phyloP scores from a whole-genome alignment of 805 yeast genomes.

The Starmera caribaea region DNA sequence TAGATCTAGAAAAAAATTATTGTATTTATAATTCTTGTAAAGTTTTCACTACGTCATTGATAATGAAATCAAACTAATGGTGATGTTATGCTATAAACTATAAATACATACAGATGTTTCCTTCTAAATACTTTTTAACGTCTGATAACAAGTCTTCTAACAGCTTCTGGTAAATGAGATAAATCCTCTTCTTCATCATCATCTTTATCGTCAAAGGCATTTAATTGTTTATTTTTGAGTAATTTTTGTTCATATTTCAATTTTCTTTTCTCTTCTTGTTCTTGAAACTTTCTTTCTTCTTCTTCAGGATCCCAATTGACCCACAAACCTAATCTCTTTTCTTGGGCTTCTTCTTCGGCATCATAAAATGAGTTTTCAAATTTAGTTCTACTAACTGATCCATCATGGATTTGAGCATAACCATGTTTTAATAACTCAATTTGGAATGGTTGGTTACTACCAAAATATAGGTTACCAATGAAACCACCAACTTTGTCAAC shows the following conservation, averaged over 20 bases:
- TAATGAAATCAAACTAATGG: too few relatives aligned
- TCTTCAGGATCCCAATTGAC: slow-evolving; percentile 38
- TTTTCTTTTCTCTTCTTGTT: slow-evolving; percentile 16
- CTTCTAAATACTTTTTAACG: background rate
- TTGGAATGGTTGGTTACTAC: slow-evolving; percentile 47
- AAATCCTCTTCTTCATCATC: slow-evolving; percentile 15
- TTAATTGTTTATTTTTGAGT: slow-evolving; percentile 13
- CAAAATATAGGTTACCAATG: slow-evolving; percentile 56
- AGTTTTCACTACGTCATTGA: too few relatives aligned
- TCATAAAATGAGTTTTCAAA: slow-evolving; percentile 42
- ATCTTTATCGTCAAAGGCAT: slow-evolving; percentile 15
- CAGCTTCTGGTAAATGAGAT: slow-evolving; percentile 17
- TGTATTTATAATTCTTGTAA: too few relatives aligned
- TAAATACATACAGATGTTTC: too few relatives aligned
- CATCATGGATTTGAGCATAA: slow-evolving; percentile 52
- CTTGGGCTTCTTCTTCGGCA: slow-evolving; percentile 56
- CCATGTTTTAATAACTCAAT: slow-evolving; percentile 51
- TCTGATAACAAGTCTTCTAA: slow-evolving; percentile 16
- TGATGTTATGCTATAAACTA: too few relatives aligned
- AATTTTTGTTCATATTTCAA: slow-evolving; percentile 15
- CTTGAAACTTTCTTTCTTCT: slow-evolving; percentile 21
- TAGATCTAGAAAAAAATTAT: too few relatives aligned
- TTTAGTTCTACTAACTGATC: slow-evolving; percentile 50
- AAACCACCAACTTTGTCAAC: slow-evolving; percentile 76
- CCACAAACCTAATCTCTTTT: slow-evolving; percentile 58